A percentile compares a stretch with the other conserved stretches of the same genome.
phyloP scores from a whole-genome alignment of 1,284 basidiomycete species.

The Melampsora occidentalis region DNA sequence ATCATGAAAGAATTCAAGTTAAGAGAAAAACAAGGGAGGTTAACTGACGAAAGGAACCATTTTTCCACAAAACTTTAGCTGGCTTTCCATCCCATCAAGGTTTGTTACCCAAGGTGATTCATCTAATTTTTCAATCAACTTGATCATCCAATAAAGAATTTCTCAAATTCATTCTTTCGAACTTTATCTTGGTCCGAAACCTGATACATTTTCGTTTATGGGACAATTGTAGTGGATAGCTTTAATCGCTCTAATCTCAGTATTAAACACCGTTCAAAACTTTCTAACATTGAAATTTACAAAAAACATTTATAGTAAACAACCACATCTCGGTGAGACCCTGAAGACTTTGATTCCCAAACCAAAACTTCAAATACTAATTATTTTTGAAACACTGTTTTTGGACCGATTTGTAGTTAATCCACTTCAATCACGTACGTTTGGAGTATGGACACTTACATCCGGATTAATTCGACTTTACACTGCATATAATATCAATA shows the following conservation, averaged over 20 bases:
- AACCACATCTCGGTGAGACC: constrained; percentile 57
- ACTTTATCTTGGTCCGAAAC: neutral
- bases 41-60: no score
- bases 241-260: constrained; percentile 59
- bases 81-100: constrained; percentile 31
- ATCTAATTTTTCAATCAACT: neutral
- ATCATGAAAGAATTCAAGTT: no score
- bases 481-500: constrained; percentile 79
- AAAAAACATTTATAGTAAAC: constrained; percentile 68
- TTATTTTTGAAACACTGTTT: no score
- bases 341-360: neutral
- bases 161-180: neutral
- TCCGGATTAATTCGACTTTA: constrained; percentile 75
- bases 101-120: constrained; percentile 26
- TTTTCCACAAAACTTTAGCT: constrained; percentile 2
- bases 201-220: constrained; percentile 58
- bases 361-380: neutral
- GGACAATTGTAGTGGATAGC: neutral
- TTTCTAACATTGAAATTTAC: constrained; percentile 73
- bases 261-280: constrained; percentile 82
- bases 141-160: neutral
- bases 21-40: no score
- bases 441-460: constrained; percentile 81
- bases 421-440: constrained; percentile 76
- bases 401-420: constrained; percentile 63